These are phyloP conservation scores for Apiospora arundinis DNA, from an alignment of 2,329 filamentous ascomycete species.

Conservation along the genomic window DNA sequence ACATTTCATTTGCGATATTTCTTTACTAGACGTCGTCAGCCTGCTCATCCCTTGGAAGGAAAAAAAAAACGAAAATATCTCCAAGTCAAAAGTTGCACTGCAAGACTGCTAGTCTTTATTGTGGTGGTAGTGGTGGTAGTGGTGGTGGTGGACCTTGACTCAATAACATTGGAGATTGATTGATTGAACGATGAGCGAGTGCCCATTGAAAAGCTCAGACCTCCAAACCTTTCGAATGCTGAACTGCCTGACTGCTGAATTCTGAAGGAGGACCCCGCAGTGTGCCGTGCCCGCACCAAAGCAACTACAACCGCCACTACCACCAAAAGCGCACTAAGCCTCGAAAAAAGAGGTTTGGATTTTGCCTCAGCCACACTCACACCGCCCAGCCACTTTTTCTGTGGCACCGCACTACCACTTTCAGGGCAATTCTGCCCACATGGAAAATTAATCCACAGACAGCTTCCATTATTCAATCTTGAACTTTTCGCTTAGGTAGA, in stretches of 20 bases:
- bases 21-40: not conserved
- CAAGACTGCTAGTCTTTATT: not conserved
- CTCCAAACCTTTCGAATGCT: not conserved
- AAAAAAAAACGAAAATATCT: not conserved
- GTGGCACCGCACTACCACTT: constrained; percentile 11
- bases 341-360: not conserved
- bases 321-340: not conserved
- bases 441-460: constrained; percentile 45
- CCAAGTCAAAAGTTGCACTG: not conserved
- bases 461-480: constrained; percentile 18
- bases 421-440: constrained; percentile 33
- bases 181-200: not conserved
- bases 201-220: not conserved
- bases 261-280: not conserved
- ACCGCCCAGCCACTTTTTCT: constrained; percentile 1
- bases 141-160: constrained; percentile 1
- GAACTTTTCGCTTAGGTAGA: constrained; percentile 22
- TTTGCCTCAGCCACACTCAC: not conserved
- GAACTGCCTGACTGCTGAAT: not conserved
- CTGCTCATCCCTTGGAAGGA: not conserved
- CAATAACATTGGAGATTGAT: not conserved
- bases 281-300: constrained; percentile 4
- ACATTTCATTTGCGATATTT: not conserved
- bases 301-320: too few species aligned
- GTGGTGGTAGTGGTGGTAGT: not conserved